Conservation (phyloP, 2,329 filamentous ascomycete species). For the Penicillium vulpinum region DNA sequence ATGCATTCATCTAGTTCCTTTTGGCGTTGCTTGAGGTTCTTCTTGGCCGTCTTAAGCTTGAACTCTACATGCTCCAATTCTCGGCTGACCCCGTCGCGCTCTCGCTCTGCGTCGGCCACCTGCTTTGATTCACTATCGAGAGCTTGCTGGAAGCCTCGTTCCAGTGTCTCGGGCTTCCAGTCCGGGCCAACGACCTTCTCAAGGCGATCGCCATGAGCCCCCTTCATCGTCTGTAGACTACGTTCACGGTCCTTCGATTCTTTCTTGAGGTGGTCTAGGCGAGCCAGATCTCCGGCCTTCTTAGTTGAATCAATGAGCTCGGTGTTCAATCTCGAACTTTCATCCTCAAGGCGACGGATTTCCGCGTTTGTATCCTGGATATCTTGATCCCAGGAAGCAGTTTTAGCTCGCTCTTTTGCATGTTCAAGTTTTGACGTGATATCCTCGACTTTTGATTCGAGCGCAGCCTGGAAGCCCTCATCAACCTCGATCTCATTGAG, state of each 20-base stretch:
- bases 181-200: slow-evolving; percentile 61
- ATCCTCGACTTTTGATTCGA: slow-evolving; percentile 73
- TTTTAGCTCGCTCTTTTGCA: slow-evolving; percentile 63
- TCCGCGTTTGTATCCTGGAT: slow-evolving; percentile 66
- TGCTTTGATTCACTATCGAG: slow-evolving; percentile 59
- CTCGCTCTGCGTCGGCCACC: slow-evolving; percentile 65
- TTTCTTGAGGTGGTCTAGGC: slow-evolving; percentile 79
- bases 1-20: slow-evolving; percentile 64
- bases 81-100: slow-evolving; percentile 68
- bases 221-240: slow-evolving; percentile 74
- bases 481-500: slow-evolving; percentile 76
- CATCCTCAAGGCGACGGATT: slow-evolving; percentile 68
- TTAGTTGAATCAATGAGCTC: slow-evolving; percentile 83
- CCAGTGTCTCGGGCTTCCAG: slow-evolving; percentile 71
- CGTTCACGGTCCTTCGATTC: slow-evolving; percentile 72
- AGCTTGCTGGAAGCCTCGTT: slow-evolving; percentile 66
- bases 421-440: slow-evolving; percentile 63
- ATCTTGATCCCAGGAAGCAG: slow-evolving; percentile 68
- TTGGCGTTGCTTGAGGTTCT: slow-evolving; percentile 64
- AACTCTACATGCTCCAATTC: slow-evolving; percentile 77
- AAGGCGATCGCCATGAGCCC: slow-evolving; percentile 72
- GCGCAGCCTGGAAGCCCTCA: slow-evolving; percentile 75
- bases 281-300: slow-evolving; percentile 77
- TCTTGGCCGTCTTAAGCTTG: slow-evolving; percentile 65
- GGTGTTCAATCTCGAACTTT: slow-evolving; percentile 69